Conservation (phyloP, 2,329 filamentous ascomycete genomes). For the Hypoxylon sp. region DNA sequence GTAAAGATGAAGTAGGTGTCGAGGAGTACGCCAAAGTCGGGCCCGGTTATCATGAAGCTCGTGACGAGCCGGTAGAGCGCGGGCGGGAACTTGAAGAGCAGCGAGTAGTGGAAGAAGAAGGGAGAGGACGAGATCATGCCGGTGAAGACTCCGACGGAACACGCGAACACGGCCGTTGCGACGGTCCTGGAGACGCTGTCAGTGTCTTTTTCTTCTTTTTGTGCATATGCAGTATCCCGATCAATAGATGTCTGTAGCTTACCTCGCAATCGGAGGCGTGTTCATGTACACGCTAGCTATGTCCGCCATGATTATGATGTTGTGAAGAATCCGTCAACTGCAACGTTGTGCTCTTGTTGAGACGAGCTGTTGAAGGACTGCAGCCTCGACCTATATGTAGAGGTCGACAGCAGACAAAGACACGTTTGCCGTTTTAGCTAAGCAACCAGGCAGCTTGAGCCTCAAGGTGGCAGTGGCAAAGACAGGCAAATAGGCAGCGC, state of each 20-base stretch:
- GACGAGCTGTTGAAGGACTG: background rate
- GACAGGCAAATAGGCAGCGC: conserved; percentile 39
- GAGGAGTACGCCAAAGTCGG: conserved; percentile 64
- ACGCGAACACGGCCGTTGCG: conserved; percentile 67
- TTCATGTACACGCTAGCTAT: conserved; percentile 52
- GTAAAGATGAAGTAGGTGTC: conserved; percentile 83
- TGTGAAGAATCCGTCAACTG: background rate
- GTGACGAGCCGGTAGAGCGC: conserved; percentile 55
- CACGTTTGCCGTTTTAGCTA: conserved; percentile 28
- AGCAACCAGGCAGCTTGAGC: conserved; percentile 23
- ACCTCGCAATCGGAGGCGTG: conserved; percentile 54
- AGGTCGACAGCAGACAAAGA: conserved; percentile 10
- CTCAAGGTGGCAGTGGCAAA: conserved; percentile 37
- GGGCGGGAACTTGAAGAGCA: conserved; percentile 63
- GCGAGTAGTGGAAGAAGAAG: conserved; percentile 62
- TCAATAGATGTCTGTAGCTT: conserved; percentile 21
- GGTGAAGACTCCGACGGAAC: conserved; percentile 68
- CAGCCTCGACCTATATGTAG: background rate
- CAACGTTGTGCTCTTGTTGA: conserved; percentile 3
- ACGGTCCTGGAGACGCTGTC: conserved; percentile 63
- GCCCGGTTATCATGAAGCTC: conserved; percentile 53
- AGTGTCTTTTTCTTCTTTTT: conserved; percentile 13
- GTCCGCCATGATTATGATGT: conserved; percentile 49
- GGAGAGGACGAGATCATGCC: conserved; percentile 59
- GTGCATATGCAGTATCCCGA: background rate